phyloP scores from a whole-genome alignment of 106 monocot genomes.

The Acorus calamus region DNA sequence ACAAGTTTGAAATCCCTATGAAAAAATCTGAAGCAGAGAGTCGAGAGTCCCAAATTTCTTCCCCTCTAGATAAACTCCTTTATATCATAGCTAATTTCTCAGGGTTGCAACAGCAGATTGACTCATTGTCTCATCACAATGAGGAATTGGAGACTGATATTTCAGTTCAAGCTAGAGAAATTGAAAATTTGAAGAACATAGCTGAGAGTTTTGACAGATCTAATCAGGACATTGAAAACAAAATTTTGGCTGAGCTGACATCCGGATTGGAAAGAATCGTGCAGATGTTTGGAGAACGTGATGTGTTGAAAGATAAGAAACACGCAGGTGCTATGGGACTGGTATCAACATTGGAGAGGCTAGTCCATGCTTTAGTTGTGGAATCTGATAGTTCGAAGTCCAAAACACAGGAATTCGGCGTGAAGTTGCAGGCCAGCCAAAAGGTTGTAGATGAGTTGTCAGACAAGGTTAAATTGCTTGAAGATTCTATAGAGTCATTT shows the following conservation, averaged over 20 bases:
- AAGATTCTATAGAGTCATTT: slow-evolving; percentile 28
- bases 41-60: slow-evolving; percentile 20
- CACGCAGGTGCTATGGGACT: slow-evolving; percentile 26
- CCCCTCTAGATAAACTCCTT: slow-evolving; percentile 52
- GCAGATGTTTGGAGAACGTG: slow-evolving; percentile 40
- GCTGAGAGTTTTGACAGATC: slow-evolving; percentile 21
- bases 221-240: slow-evolving; percentile 35
- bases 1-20: slow-evolving; percentile 34
- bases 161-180: slow-evolving; percentile 33
- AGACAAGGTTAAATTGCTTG: slow-evolving; percentile 50
- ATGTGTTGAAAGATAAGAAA: slow-evolving; percentile 42
- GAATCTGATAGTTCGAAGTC: slow-evolving; percentile 60
- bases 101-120: slow-evolving; percentile 27
- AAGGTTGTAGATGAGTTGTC: slow-evolving; percentile 46
- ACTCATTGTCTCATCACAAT: slow-evolving; percentile 37
- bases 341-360: slow-evolving; percentile 45
- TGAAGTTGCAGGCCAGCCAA: slow-evolving; percentile 53
- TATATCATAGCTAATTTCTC: slow-evolving; percentile 49
- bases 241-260: slow-evolving; percentile 37
- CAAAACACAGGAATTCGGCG: slow-evolving; percentile 52
- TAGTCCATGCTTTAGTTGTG: slow-evolving; percentile 18
- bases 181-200: slow-evolving; percentile 43
- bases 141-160: slow-evolving; percentile 57
- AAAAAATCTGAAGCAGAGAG: slow-evolving; percentile 10
- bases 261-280: slow-evolving; percentile 46